Conservation (phyloP, 805 yeast species). For the Saturnispora halmiae region DNA sequence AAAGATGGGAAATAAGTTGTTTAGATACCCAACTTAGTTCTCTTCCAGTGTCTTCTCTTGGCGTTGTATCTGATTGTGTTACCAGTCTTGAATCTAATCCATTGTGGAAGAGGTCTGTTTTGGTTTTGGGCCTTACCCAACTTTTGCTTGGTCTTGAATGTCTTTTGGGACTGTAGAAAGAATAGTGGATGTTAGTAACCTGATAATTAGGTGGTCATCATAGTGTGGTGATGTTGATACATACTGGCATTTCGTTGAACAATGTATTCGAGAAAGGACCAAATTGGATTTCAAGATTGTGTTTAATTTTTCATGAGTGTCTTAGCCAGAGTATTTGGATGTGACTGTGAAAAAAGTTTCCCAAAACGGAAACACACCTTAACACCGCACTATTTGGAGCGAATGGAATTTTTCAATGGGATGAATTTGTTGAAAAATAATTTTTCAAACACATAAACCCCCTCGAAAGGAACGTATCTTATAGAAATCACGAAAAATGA, state of each 20-base stretch:
- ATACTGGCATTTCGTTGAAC: conserved; percentile 5
- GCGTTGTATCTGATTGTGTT: conserved; percentile 98
- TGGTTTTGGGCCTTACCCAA: conserved; percentile 98
- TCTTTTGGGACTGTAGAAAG: conserved; percentile 70
- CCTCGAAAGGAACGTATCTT: too few relatives aligned
- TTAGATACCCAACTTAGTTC: conserved; percentile 97
- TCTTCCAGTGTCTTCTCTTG: conserved; percentile 99
- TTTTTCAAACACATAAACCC: not conserved
- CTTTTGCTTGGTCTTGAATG: conserved; percentile 96
- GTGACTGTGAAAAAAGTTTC: not conserved
- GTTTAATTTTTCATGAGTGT: too few relatives aligned
- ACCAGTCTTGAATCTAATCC: conserved; percentile 97
- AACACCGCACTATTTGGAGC: not conserved
- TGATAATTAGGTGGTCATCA: not conserved
- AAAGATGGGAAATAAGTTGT: conserved; percentile 17
- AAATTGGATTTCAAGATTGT: too few relatives aligned
- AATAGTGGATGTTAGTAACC: conserved; percentile 4
- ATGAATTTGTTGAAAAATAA: not conserved
- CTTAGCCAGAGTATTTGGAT: too few relatives aligned
- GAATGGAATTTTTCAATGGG: not conserved
- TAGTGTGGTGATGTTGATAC: too few relatives aligned
- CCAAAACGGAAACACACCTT: not conserved
- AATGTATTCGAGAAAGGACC: not conserved
- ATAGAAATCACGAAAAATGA: conserved; percentile 44
- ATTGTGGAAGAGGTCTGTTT: conserved; percentile 99